These are phyloP conservation scores for Aphanomyces stellatus DNA, from an alignment of 352 stramenopile genomes.

Conservation along the genomic window DNA sequence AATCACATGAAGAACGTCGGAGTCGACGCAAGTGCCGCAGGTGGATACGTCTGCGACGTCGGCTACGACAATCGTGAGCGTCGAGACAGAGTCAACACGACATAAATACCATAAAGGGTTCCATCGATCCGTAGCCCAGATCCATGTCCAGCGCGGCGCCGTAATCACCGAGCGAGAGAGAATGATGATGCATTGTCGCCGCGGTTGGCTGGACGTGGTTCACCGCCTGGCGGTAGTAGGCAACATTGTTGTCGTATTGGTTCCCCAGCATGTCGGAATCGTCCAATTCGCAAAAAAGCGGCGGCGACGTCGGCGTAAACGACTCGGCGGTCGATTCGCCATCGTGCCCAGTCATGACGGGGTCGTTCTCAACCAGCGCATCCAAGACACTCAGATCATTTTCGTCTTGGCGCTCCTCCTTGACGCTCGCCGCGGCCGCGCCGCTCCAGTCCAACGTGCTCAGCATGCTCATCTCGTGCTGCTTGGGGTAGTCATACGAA, in stretches of 20 bases:
- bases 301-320: background rate
- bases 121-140: no score
- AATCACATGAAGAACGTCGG: background rate
- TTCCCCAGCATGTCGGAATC: conserved; percentile 1
- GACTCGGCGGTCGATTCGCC: background rate
- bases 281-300: background rate
- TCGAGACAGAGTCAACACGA: no score
- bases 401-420: background rate
- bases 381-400: conserved; percentile 3
- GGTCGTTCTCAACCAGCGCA: conserved; percentile 7
- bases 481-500: background rate
- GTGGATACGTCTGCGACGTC: no score
- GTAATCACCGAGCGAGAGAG: no score
- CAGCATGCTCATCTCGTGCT: background rate
- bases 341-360: background rate
- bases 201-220: no score
- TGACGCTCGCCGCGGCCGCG: background rate
- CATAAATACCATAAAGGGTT: no score
- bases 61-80: no score
- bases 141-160: no score
- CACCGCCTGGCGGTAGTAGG: background rate
- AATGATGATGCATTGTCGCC: no score
- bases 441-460: conserved; percentile 8
- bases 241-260: conserved; percentile 2
- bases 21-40: background rate